These are phyloP conservation scores for Ophiostoma himal-ulmi DNA, from an alignment of 2,329 filamentous ascomycete species.

Conservation along the genomic window DNA sequence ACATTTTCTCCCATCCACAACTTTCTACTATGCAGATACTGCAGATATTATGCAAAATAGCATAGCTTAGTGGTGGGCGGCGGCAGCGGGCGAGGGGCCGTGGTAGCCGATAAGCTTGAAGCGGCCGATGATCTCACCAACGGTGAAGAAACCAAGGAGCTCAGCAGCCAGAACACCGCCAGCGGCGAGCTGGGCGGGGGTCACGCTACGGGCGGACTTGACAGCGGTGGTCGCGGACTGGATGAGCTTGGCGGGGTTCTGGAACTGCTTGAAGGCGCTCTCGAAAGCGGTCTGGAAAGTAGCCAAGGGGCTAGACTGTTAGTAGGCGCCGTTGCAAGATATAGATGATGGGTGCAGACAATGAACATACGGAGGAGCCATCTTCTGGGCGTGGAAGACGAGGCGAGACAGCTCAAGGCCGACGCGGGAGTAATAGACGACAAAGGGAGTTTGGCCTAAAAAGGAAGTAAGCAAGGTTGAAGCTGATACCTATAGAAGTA, in stretches of 20 bases:
- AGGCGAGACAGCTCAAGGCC: constrained; percentile 81
- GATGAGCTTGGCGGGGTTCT: constrained; percentile 60
- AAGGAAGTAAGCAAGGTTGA: background rate
- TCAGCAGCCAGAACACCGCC: constrained; percentile 78
- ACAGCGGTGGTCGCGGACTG: constrained; percentile 38
- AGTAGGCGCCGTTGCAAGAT: background rate
- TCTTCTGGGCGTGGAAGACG: constrained; percentile 80
- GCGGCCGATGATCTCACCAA: constrained; percentile 93
- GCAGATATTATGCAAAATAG: background rate
- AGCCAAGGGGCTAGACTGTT: constrained; percentile 56
- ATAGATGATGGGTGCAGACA: background rate
- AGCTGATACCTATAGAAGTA: background rate
- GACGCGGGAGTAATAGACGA: constrained; percentile 89
- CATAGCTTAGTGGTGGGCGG: constrained; percentile 51
- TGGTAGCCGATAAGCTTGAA: constrained; percentile 93
- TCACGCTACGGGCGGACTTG: constrained; percentile 59
- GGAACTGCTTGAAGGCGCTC: constrained; percentile 62
- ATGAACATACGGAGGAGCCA: constrained; percentile 82
- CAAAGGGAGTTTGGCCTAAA: constrained; percentile 74
- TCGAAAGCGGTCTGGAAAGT: constrained; percentile 86
- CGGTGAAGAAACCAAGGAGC: constrained; percentile 91
- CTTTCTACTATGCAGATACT: background rate
- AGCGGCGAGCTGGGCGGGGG: constrained; percentile 61
- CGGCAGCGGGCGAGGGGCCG: constrained; percentile 53
- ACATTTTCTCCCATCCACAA: constrained; percentile 9